These are phyloP conservation scores for Bullera alba DNA, from an alignment of 768 basidiomycete genomes.

Conservation along the genomic window DNA sequence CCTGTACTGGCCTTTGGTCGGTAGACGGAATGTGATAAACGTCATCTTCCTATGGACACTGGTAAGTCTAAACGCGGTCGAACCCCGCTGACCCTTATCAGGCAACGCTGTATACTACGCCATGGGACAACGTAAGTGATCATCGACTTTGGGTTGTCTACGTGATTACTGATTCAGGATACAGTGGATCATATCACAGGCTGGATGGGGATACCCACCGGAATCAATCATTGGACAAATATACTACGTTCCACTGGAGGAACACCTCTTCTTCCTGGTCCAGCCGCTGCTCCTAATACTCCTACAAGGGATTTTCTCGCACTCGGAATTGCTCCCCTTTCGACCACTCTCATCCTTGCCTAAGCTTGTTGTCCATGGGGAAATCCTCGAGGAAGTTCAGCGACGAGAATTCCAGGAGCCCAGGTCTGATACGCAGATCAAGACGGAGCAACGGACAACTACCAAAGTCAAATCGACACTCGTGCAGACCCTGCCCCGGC, in stretches of 20 bases:
- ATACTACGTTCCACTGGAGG: slow-evolving; percentile 38
- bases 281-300: slow-evolving; percentile 40
- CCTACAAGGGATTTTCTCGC: slow-evolving; percentile 27
- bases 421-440: not conserved
- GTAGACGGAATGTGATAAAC: slow-evolving; percentile 38
- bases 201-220: slow-evolving; percentile 38
- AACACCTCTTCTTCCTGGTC: slow-evolving; percentile 43
- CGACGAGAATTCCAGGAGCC: not conserved
- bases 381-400: not conserved
- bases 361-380: no score
- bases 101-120: slow-evolving; percentile 44
- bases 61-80: slow-evolving; percentile 16
- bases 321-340: slow-evolving; percentile 30
- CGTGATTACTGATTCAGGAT: not conserved
- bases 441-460: not conserved
- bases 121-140: slow-evolving; percentile 43
- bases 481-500: slow-evolving; percentile 30
- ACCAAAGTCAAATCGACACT: not conserved
- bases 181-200: slow-evolving; percentile 31
- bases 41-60: slow-evolving; percentile 34
- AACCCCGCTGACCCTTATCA: slow-evolving; percentile 2
- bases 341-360: not conserved
- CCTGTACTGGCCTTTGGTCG: slow-evolving; percentile 33
- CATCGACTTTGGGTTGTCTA: not conserved
- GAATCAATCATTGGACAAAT: slow-evolving; percentile 33